phyloP scores from a whole-genome alignment of 169 alveolate species.

The Condylostoma magnum region DNA sequence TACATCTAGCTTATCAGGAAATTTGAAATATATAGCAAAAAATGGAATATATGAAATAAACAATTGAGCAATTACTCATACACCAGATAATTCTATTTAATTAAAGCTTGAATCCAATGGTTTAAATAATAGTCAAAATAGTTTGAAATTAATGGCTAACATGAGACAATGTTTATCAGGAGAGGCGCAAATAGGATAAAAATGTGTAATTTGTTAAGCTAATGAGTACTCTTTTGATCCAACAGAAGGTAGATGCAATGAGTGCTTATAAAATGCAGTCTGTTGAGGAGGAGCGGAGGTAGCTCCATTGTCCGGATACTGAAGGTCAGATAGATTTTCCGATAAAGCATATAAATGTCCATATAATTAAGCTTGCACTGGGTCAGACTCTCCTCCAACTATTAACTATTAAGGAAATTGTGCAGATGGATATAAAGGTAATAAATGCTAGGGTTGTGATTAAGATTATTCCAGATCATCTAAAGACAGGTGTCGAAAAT shows the following conservation, averaged over 20 bases:
- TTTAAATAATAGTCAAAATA: too few species aligned
- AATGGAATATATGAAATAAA: too few species aligned
- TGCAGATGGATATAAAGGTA: conserved; percentile 25
- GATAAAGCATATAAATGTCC: conserved; percentile 29
- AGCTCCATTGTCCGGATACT: conserved; percentile 50
- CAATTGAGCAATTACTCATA: too few species aligned
- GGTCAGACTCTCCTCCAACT: background rate
- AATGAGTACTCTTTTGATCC: background rate
- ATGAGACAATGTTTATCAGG: conserved; percentile 5
- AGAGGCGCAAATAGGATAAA: background rate
- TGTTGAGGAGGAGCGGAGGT: conserved; percentile 48
- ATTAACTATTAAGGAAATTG: conserved; percentile 10
- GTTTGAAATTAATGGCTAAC: background rate
- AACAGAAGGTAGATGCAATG: conserved; percentile 7
- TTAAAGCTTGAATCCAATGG: too few species aligned
- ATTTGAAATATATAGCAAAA: too few species aligned
- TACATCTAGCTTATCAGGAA: too few species aligned
- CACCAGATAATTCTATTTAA: too few species aligned
- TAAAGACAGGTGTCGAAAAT: background rate
- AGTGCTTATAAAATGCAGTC: conserved; percentile 43
- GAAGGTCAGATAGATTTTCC: conserved; percentile 32
- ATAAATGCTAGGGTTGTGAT: conserved; percentile 3
- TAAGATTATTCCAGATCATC: conserved; percentile 1
- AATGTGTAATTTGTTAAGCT: background rate
- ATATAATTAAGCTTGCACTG: conserved; percentile 31